phyloP scores from a whole-genome alignment of 2,329 filamentous ascomycete genomes.

The Fusarium austroafricanum region DNA sequence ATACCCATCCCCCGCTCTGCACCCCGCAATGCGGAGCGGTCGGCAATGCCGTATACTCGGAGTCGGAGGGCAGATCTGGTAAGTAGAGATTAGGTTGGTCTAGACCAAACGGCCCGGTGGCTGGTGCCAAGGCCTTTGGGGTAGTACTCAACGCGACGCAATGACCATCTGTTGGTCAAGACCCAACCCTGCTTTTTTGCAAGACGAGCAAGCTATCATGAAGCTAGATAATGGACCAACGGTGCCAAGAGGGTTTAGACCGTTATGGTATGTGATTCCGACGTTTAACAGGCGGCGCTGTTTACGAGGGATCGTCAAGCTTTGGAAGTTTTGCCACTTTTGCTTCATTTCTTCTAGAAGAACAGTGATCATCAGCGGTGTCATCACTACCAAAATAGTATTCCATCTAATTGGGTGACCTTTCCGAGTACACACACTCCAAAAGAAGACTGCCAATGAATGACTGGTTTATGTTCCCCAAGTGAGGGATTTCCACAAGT shows the following conservation, averaged over 20 bases:
- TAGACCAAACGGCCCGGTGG: conserved; percentile 9
- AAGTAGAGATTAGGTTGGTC: conserved; percentile 35
- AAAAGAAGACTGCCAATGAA: too few relatives aligned
- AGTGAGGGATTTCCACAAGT: conserved; percentile 23
- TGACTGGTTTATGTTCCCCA: too few relatives aligned
- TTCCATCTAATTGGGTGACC: neutral
- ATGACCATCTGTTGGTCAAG: too few relatives aligned
- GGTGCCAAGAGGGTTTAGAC: neutral
- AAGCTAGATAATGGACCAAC: conserved; percentile 22
- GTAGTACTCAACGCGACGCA: too few relatives aligned
- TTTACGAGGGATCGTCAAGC: too few relatives aligned
- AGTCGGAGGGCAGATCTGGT: conserved; percentile 14
- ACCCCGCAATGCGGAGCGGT: conserved; percentile 35
- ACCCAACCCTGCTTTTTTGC: too few relatives aligned
- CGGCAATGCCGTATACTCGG: neutral
- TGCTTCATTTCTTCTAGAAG: conserved; percentile 25
- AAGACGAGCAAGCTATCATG: too few relatives aligned
- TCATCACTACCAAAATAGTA: neutral
- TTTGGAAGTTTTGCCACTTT: too few relatives aligned
- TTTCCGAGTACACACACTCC: neutral
- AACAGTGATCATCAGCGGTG: neutral
- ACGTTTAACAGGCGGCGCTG: neutral
- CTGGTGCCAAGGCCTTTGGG: conserved; percentile 5
- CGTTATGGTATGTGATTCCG: neutral
- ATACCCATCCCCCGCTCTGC: neutral